Evolutionary conservation across 139 green algal species (phyloP).

Genomic region (Eudorina sp.): DNA sequence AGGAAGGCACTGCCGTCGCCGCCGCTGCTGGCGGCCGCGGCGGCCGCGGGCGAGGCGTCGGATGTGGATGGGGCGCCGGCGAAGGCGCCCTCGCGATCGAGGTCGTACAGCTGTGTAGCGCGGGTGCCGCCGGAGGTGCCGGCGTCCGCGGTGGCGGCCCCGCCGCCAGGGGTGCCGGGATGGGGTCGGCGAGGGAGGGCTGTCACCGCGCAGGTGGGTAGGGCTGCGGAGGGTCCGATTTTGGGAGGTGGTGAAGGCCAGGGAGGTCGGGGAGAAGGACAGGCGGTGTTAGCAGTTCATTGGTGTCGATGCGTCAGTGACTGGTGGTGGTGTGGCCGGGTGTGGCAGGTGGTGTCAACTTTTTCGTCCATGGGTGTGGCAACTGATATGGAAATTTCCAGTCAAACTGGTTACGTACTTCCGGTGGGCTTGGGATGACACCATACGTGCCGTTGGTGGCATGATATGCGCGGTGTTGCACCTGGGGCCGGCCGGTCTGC

Average conservation of each 20-base stretch:
- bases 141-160: neutral
- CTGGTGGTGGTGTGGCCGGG: too few relatives aligned
- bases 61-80: neutral
- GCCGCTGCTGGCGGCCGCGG: neutral
- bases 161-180: neutral
- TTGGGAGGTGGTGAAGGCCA: neutral
- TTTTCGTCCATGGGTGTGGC: too few relatives aligned
- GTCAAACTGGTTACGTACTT: too few relatives aligned
- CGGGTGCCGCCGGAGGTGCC: slow-evolving; percentile 4
- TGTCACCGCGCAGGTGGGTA: neutral
- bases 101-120: slow-evolving; percentile 51
- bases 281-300: too few relatives aligned
- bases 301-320: too few relatives aligned
- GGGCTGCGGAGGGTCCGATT: neutral
- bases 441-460: too few relatives aligned
- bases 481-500: neutral
- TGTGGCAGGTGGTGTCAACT: too few relatives aligned
- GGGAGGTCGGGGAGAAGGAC: too few relatives aligned
- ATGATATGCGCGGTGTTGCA: neutral
- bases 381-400: too few relatives aligned
- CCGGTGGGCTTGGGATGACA: too few relatives aligned
- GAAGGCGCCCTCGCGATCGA: slow-evolving; percentile 55
- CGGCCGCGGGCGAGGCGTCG: neutral
- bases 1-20: neutral
- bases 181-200: neutral